Evolutionary conservation across 768 basidiomycete species (phyloP).

Genomic region (Amanita jacksonii): DNA sequence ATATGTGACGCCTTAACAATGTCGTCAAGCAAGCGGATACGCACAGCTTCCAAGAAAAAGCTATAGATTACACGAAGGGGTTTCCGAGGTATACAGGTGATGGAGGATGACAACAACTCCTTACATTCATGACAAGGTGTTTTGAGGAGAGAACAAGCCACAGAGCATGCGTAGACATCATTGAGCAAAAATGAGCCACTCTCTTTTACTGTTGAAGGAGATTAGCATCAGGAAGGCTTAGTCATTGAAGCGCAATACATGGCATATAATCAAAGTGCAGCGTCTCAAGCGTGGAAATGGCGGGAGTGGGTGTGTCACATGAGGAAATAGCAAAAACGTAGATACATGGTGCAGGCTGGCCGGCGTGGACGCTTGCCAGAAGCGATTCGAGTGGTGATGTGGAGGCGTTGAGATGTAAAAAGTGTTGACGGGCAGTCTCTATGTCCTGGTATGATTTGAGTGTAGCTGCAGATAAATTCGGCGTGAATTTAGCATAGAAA

Average conservation of each 20-base stretch:
- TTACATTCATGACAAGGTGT: constrained; percentile 31
- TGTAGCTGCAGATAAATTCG: constrained; percentile 15
- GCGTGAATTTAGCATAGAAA: constrained; percentile 34
- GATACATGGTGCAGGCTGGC: constrained; percentile 29
- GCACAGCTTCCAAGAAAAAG: constrained; percentile 59
- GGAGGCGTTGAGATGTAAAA: constrained; percentile 30
- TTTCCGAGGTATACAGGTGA: constrained; percentile 30
- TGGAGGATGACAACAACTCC: constrained; percentile 11
- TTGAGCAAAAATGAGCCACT: constrained; percentile 34
- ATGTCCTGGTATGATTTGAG: constrained; percentile 29
- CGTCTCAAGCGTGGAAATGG: constrained; percentile 22
- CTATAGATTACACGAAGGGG: constrained; percentile 31
- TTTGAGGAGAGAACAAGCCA: constrained; percentile 29
- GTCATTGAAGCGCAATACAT: constrained; percentile 29
- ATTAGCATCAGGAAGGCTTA: not conserved
- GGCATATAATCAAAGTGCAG: constrained; percentile 41
- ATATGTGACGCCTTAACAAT: constrained; percentile 34
- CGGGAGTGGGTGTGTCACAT: constrained; percentile 19
- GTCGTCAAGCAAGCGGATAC: constrained; percentile 42
- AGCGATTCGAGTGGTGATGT: constrained; percentile 37
- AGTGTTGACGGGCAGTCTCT: constrained; percentile 44
- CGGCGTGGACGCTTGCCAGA: constrained; percentile 40
- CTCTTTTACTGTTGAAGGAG: constrained; percentile 27
- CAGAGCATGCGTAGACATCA: constrained; percentile 45
- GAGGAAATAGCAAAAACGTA: constrained; percentile 51